Evolutionary conservation across 495 filamentous ascomycete genomes (phyloP).

Genomic region (Penicillium robsamsonii): DNA sequence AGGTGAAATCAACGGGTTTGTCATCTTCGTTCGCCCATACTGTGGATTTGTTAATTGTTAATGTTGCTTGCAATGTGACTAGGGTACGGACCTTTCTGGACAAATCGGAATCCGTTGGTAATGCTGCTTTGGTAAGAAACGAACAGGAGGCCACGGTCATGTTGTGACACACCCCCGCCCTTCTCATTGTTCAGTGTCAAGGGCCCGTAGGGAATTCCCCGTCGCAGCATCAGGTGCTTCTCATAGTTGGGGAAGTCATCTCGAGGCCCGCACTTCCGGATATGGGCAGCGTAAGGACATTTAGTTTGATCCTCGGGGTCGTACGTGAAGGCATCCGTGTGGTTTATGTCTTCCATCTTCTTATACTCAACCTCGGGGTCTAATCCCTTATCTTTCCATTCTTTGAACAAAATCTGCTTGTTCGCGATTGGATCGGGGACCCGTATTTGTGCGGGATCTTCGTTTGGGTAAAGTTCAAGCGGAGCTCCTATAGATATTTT

Average conservation of each 20-base stretch:
- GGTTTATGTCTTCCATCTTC: background rate
- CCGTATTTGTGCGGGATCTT: background rate
- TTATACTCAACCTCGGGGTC: background rate
- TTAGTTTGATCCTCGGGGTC: background rate
- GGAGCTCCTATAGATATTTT: background rate
- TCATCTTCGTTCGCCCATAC: conserved; percentile 3
- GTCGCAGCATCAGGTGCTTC: background rate
- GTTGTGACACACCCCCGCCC: background rate
- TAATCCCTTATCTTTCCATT: background rate
- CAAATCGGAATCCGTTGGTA: background rate
- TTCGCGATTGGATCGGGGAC: background rate
- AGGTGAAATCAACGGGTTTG: conserved; percentile 2
- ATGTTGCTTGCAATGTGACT: background rate
- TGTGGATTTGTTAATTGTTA: background rate
- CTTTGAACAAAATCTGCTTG: background rate
- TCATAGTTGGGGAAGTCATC: conserved; percentile 1
- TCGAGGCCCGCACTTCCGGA: conserved; percentile 3
- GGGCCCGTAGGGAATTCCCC: conserved; percentile 2
- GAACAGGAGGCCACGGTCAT: conserved; percentile 3
- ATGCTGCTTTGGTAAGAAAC: conserved; percentile 6
- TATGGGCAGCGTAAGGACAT: conserved; percentile 4
- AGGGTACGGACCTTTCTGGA: background rate
- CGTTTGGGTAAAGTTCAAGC: background rate
- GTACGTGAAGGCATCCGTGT: conserved; percentile 1
- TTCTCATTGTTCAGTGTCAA: background rate